Conservation (phyloP, 2,329 filamentous ascomycete genomes). For the Huntiella moniliformis region DNA sequence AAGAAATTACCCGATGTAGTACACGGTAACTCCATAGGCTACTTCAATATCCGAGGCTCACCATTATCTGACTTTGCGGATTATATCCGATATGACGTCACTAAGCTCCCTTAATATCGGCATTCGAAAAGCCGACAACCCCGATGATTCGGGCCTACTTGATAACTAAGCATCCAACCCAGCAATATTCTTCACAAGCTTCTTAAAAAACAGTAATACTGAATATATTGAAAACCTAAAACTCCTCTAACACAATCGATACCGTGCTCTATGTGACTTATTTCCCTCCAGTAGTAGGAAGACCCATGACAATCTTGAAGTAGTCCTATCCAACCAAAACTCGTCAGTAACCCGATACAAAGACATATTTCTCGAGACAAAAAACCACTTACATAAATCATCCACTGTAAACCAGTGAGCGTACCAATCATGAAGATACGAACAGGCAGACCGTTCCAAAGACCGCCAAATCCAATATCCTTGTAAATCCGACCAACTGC, state of each 20-base stretch:
- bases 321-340: slow-evolving; percentile 35
- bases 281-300: slow-evolving; percentile 63
- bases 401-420: slow-evolving; percentile 73
- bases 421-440: slow-evolving; percentile 78
- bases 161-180: no score
- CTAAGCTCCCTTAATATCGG: no score
- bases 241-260: neutral
- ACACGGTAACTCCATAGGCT: no score
- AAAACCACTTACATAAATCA: slow-evolving; percentile 54
- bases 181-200: no score
- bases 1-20: no score
- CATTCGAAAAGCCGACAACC: no score
- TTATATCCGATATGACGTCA: no score
- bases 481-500: slow-evolving; percentile 67
- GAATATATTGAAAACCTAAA: no score
- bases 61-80: no score
- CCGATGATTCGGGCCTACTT: no score
- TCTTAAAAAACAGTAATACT: no score
- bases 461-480: slow-evolving; percentile 69
- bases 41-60: no score
- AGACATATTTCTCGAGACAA: neutral
- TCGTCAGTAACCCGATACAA: slow-evolving; percentile 12
- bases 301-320: slow-evolving; percentile 78
- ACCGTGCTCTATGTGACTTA: slow-evolving; percentile 21
- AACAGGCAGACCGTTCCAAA: slow-evolving; percentile 81